Conservation (phyloP, 345 rosid species). For the Lepidium africanum region DNA sequence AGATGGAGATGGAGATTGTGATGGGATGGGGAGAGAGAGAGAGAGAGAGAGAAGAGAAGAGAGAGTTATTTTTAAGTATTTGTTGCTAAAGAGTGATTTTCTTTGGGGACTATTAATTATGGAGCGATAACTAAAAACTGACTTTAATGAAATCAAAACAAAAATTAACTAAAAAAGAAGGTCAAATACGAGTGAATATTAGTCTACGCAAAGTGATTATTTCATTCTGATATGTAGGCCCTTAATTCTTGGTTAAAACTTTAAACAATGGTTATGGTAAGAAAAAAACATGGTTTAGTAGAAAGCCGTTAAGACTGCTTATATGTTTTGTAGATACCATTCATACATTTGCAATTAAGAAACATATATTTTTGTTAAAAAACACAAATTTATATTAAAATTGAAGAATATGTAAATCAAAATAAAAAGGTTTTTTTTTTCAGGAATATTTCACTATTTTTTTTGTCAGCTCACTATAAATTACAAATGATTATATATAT, state of each 20-base stretch:
- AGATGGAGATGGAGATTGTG: constrained; percentile 37
- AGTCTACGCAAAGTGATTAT: constrained; percentile 25
- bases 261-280: background rate
- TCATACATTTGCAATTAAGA: background rate
- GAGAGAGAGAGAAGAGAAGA: constrained; percentile 4
- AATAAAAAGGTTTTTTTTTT: too few relatives aligned
- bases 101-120: background rate
- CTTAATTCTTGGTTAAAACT: constrained; percentile 1
- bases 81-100: background rate
- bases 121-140: constrained; percentile 14
- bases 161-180: background rate
- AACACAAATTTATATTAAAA: background rate
- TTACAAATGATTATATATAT: background rate
- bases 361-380: too few relatives aligned
- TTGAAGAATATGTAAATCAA: background rate
- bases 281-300: background rate
- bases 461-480: background rate
- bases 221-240: constrained; percentile 28
- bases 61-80: background rate
- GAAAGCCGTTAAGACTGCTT: background rate
- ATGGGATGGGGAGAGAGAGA: constrained; percentile 27
- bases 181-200: constrained; percentile 26
- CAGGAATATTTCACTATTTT: background rate
- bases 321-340: background rate
- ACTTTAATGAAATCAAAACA: background rate